Evolutionary conservation across 257 asterid genomes (phyloP).

Genomic region (Nicotiana paniculata): DNA sequence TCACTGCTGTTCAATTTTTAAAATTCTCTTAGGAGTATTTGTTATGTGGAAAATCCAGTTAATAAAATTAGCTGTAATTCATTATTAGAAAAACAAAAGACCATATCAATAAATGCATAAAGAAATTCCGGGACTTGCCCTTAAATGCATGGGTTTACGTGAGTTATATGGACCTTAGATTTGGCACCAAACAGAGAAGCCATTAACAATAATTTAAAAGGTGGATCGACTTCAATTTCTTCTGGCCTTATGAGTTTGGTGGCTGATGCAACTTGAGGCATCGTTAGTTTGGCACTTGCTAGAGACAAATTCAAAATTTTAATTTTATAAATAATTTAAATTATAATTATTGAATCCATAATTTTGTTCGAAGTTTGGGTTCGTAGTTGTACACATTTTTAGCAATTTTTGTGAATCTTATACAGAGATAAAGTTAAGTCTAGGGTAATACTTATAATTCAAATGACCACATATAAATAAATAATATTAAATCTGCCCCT

Average conservation of each 20-base stretch:
- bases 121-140: not conserved
- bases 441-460: too few species aligned
- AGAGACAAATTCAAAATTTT: too few species aligned
- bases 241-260: not conserved
- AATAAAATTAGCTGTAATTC: not conserved
- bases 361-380: too few species aligned
- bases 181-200: not conserved
- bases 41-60: not conserved
- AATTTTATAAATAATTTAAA: too few species aligned
- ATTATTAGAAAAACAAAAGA: not conserved
- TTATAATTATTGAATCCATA: too few species aligned
- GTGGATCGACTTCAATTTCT: not conserved
- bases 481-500: too few species aligned
- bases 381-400: too few species aligned
- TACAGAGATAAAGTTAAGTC: too few species aligned
- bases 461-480: too few species aligned
- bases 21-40: not conserved
- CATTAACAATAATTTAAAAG: not conserved
- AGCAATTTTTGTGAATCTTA: too few species aligned
- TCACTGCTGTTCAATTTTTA: not conserved
- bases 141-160: not conserved
- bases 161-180: not conserved
- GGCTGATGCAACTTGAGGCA: not conserved
- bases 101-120: not conserved
- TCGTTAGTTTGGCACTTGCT: too few species aligned